Evolutionary conservation across 768 basidiomycete genomes (phyloP).

Genomic region (Hysterangium stoloniferum): DNA sequence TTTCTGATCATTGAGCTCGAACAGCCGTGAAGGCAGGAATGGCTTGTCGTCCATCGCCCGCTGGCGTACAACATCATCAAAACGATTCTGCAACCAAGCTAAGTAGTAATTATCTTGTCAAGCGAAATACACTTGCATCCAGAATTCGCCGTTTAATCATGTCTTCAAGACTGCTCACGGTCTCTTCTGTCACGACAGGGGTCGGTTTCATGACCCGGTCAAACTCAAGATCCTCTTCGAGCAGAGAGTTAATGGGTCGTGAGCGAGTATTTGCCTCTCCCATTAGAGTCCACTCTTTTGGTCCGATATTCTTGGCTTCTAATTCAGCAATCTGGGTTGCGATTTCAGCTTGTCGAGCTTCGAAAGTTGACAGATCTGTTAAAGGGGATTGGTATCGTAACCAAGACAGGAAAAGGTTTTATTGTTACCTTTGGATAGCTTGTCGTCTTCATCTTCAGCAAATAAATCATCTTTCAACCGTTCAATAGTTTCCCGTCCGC

Average conservation of each 20-base stretch:
- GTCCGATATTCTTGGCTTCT: constrained; percentile 79
- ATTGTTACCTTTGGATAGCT: constrained; percentile 14
- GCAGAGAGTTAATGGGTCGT: constrained; percentile 83
- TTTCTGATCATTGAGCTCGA: constrained; percentile 86
- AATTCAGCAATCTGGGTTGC: constrained; percentile 72
- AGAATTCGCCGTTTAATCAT: constrained; percentile 84
- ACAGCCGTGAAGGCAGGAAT: constrained; percentile 82
- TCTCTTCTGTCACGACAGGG: constrained; percentile 86
- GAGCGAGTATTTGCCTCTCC: constrained; percentile 81
- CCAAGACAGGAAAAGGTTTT: neutral
- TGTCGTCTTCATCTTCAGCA: constrained; percentile 55
- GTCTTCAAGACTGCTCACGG: constrained; percentile 75
- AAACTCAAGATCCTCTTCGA: constrained; percentile 93
- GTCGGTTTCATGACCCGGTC: constrained; percentile 82
- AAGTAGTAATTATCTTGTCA: neutral
- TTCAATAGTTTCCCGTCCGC: constrained; percentile 45
- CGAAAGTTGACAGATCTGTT: constrained; percentile 65
- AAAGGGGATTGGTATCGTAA: too few species aligned
- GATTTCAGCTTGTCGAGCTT: constrained; percentile 68
- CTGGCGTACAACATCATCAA: constrained; percentile 71
- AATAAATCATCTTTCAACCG: constrained; percentile 74
- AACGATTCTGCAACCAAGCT: neutral
- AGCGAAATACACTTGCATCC: constrained; percentile 38
- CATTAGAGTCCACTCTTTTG: constrained; percentile 88
- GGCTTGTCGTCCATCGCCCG: constrained; percentile 74